Evolutionary conservation across 768 basidiomycete genomes (phyloP).

Genomic region (Amanita inopinata): DNA sequence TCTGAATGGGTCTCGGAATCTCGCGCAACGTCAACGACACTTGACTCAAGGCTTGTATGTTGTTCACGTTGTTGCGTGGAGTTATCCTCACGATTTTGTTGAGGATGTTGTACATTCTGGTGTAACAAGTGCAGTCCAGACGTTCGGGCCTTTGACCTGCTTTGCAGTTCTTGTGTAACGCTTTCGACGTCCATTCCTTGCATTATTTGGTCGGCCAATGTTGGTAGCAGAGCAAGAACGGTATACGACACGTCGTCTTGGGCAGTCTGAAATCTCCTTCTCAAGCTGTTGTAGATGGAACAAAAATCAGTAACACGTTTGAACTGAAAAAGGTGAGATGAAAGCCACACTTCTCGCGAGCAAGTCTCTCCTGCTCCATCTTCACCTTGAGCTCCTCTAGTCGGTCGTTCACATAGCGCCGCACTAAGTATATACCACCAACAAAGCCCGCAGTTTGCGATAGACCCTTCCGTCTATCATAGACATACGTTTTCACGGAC

Average conservation of each 20-base stretch:
- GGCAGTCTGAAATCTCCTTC: slow-evolving; percentile 64
- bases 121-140: slow-evolving; percentile 8
- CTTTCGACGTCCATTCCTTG: slow-evolving; percentile 69
- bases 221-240: slow-evolving; percentile 58
- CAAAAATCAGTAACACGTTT: slow-evolving; percentile 1
- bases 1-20: slow-evolving; percentile 24
- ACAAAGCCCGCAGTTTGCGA: slow-evolving; percentile 38
- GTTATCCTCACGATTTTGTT: background rate
- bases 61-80: background rate
- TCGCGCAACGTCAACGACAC: slow-evolving; percentile 31
- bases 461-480: slow-evolving; percentile 36
- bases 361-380: slow-evolving; percentile 48
- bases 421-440: slow-evolving; percentile 55
- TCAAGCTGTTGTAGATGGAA: slow-evolving; percentile 35
- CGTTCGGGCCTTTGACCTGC: slow-evolving; percentile 19
- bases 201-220: slow-evolving; percentile 55
- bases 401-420: slow-evolving; percentile 48
- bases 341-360: slow-evolving; percentile 57
- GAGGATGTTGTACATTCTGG: slow-evolving; percentile 8
- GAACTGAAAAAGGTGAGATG: slow-evolving; percentile 1
- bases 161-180: slow-evolving; percentile 45
- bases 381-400: slow-evolving; percentile 59
- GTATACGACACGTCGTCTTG: slow-evolving; percentile 74
- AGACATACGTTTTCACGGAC: slow-evolving; percentile 35
- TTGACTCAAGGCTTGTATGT: slow-evolving; percentile 17